Evolutionary conservation across 768 basidiomycete species (phyloP), one percentile per base, ranked within the genome.

Genomic region (Sporobolomyces phaffii): DNA sequence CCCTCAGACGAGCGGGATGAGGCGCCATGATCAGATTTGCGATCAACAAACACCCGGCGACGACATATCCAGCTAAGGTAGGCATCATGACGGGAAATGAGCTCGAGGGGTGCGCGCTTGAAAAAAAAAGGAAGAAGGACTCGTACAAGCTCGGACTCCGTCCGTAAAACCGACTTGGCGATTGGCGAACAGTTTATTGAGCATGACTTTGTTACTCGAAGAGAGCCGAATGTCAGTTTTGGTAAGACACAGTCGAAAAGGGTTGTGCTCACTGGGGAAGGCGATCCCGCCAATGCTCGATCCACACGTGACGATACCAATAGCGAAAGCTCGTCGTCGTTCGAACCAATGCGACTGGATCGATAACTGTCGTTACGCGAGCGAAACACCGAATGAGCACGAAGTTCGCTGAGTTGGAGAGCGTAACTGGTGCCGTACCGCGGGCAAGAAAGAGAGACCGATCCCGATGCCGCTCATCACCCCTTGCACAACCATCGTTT

Each of bases 221-320:
- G n/a, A n/a, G n/a, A n/a, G n/a, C n/a, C n/a, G n/a, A n/a, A n/a
- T n/a, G n/a, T n/a, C n/a, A n/a, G n/a, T n/a, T n/a, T n/a, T n/a
- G n/a, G n/a, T n/a, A n/a, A n/a, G n/a, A n/a, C n/a, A n/a, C n/a
- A n/a, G n/a, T n/a, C n/a, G n/a, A n/a, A n/a, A n/a, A n/a, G n/a
- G n/a, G n/a, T n/a, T n/a, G n/a, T n/a, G n/a, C 15, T 28, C 15
- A 50, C 64, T 61, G 0, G 86, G 84, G 63, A 85, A 84, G 13
- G 86, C 73, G 24, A 83, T 80, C 7, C 84, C 84, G 5, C 86
- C 86, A 17, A 84, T 74, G 26, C 81, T 83, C 15, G 84, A 86
- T 22, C 88, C 88, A 34, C 86, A 83, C 3, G 83, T 80, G 18
- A 84, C 86, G 64, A 90, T 79, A 1, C 89, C 89, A 41, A 87